A percentile compares a stretch with the other conserved stretches of the same genome.
Conservation (phyloP, 2,329 filamentous ascomycete genomes). For the Dothideomycetes sp. region DNA sequence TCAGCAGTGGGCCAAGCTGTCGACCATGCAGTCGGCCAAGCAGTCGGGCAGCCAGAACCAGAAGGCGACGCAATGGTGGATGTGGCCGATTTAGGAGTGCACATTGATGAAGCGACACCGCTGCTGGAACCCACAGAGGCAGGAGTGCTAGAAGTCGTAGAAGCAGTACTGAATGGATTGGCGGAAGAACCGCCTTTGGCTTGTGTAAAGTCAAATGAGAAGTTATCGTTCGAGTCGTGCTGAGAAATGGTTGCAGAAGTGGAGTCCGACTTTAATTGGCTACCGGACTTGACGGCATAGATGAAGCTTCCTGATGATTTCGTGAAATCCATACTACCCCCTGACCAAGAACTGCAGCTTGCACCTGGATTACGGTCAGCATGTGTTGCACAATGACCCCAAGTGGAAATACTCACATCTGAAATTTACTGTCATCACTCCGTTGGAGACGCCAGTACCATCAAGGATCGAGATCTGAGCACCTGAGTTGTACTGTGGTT, state of each 20-base stretch:
- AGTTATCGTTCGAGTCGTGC: slow-evolving; percentile 32
- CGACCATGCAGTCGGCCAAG: slow-evolving; percentile 10
- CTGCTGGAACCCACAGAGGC: slow-evolving; percentile 8
- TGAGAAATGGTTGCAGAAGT: slow-evolving; percentile 30
- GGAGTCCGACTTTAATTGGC: slow-evolving; percentile 37
- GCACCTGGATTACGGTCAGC: neutral
- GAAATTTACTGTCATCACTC: slow-evolving; percentile 45
- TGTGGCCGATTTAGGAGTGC: slow-evolving; percentile 3
- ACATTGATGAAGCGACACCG: slow-evolving; percentile 1
- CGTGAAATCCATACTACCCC: slow-evolving; percentile 40
- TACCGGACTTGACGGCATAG: slow-evolving; percentile 35
- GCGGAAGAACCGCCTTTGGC: slow-evolving; percentile 39
- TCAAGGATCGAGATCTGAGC: slow-evolving; percentile 39
- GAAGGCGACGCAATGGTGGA: slow-evolving; percentile 9
- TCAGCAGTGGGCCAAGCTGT: slow-evolving; percentile 11
- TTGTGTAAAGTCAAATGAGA: slow-evolving; percentile 35
- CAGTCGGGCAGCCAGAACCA: slow-evolving; percentile 11
- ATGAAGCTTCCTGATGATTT: slow-evolving; percentile 37
- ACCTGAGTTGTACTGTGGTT: slow-evolving; percentile 31
- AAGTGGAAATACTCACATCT: slow-evolving; percentile 27
- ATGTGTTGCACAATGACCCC: no score
- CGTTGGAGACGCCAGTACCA: slow-evolving; percentile 41
- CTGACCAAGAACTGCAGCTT: slow-evolving; percentile 42
- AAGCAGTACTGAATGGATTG: slow-evolving; percentile 26
- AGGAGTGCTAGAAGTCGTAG: slow-evolving; percentile 11